Evolutionary conservation across 2,329 filamentous ascomycete genomes (phyloP).

Genomic region (Neopestalotiopsis sp.): DNA sequence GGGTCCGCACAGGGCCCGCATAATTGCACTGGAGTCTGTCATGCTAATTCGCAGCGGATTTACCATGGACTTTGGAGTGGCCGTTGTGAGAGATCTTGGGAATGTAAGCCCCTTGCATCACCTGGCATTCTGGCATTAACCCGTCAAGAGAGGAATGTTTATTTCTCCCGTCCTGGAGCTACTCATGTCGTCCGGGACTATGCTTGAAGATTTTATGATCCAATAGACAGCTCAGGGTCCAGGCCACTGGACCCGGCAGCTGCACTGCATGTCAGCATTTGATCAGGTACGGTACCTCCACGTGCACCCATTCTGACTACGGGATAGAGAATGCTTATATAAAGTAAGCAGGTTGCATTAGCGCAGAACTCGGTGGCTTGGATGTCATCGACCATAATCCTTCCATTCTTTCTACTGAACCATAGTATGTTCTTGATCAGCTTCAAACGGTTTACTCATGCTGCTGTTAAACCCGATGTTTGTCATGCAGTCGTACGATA

Average conservation of each 20-base stretch:
- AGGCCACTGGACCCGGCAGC: too few species aligned
- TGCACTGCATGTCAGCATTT: too few species aligned
- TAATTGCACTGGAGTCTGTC: not conserved
- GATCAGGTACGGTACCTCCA: not conserved
- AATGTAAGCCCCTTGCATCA: too few species aligned
- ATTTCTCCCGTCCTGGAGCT: too few species aligned
- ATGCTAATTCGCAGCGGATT: not conserved
- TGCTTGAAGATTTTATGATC: too few species aligned
- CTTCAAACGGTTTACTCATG: not conserved
- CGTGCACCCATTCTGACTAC: not conserved
- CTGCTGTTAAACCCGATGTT: not conserved
- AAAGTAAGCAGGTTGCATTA: conserved; percentile 14
- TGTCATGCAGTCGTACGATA: not conserved
- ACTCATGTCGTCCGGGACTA: too few species aligned
- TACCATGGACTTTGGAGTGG: not conserved
- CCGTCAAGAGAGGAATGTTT: too few species aligned
- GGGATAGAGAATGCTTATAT: not conserved
- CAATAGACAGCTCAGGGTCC: too few species aligned
- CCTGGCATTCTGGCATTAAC: too few species aligned
- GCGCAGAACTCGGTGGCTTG: not conserved
- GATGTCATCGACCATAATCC: not conserved
- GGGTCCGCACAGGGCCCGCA: not conserved
- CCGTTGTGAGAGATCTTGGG: not conserved
- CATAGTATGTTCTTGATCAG: not conserved
- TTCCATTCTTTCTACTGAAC: too few species aligned